Evolutionary conservation across 306 rosid genomes (phyloP).

Genomic region (Castanopsis chinensis): DNA sequence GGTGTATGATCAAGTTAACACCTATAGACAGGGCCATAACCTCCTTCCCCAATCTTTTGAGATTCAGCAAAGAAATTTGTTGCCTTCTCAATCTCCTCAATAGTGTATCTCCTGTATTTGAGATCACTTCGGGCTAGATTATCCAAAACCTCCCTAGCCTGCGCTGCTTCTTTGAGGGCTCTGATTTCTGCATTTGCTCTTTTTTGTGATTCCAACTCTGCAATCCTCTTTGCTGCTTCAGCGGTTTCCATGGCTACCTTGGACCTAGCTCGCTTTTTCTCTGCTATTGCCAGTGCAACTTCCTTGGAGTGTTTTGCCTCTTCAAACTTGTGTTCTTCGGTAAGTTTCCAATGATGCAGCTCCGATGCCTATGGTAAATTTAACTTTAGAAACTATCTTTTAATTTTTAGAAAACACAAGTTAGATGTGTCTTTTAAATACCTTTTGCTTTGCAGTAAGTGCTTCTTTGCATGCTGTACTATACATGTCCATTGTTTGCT

Average conservation of each 20-base stretch:
- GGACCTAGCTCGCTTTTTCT: constrained; percentile 73
- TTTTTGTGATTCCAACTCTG: constrained; percentile 56
- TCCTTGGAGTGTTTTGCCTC: constrained; percentile 64
- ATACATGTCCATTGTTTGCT: constrained; percentile 93
- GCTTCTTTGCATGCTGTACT: constrained; percentile 77
- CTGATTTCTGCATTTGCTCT: constrained; percentile 52
- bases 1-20: constrained; percentile 79
- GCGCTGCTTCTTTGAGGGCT: constrained; percentile 66
- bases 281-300: constrained; percentile 68
- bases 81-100: constrained; percentile 82
- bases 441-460: constrained; percentile 70
- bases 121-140: constrained; percentile 53
- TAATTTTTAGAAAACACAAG: not conserved
- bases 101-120: constrained; percentile 61
- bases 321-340: constrained; percentile 64
- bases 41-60: constrained; percentile 94
- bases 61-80: constrained; percentile 52
- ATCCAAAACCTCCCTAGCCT: constrained; percentile 50
- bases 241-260: constrained; percentile 72
- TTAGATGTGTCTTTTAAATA: not conserved
- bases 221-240: constrained; percentile 74
- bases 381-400: not conserved
- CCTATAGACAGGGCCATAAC: constrained; percentile 79
- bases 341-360: constrained; percentile 49
- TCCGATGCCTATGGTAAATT: constrained; percentile 52